Percentiles rank a stretch among this genome's conserved stretches.
phyloP scores from a whole-genome alignment of 192 early-diverging fungal genomes.

The Gaertneriomyces semiglobifer region DNA sequence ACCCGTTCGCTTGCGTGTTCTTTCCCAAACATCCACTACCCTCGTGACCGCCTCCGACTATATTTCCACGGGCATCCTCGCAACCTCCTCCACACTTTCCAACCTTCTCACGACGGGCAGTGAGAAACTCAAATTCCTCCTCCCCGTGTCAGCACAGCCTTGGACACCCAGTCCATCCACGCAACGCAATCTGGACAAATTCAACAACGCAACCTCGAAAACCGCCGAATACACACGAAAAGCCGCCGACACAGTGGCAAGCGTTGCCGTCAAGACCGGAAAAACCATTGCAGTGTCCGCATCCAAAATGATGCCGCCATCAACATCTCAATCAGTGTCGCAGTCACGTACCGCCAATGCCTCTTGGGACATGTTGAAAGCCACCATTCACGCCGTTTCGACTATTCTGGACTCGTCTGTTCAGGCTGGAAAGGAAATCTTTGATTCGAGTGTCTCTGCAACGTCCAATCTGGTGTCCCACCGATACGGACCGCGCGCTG shows the following conservation, averaged over 20 bases:
- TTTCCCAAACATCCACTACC: slow-evolving; percentile 3
- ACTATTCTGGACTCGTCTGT: slow-evolving; percentile 22
- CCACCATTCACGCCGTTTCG: slow-evolving; percentile 21
- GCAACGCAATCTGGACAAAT: slow-evolving; percentile 25
- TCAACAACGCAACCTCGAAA: not conserved
- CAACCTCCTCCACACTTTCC: slow-evolving; percentile 12
- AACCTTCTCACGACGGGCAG: slow-evolving; percentile 14
- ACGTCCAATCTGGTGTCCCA: slow-evolving; percentile 11
- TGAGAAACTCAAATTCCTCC: slow-evolving; percentile 14
- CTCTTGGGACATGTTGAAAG: slow-evolving; percentile 23
- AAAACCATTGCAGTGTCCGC: slow-evolving; percentile 13
- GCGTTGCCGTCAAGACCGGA: slow-evolving; percentile 15
- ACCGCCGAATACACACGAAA: slow-evolving; percentile 14
- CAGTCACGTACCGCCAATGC: not conserved
- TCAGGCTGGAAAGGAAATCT: slow-evolving; percentile 23
- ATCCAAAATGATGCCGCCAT: slow-evolving; percentile 13
- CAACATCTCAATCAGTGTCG: not conserved
- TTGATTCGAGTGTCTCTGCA: slow-evolving; percentile 16
- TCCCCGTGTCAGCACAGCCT: slow-evolving; percentile 15
- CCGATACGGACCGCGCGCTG: slow-evolving; percentile 17
- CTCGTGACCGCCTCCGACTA: slow-evolving; percentile 18
- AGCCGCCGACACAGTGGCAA: slow-evolving; percentile 21
- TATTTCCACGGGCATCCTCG: slow-evolving; percentile 28
- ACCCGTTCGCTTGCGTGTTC: slow-evolving; percentile 10
- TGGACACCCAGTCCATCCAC: slow-evolving; percentile 13